Base-by-base conservation (phyloP, 441 rosid species). In the Populus hybrid region DNA sequence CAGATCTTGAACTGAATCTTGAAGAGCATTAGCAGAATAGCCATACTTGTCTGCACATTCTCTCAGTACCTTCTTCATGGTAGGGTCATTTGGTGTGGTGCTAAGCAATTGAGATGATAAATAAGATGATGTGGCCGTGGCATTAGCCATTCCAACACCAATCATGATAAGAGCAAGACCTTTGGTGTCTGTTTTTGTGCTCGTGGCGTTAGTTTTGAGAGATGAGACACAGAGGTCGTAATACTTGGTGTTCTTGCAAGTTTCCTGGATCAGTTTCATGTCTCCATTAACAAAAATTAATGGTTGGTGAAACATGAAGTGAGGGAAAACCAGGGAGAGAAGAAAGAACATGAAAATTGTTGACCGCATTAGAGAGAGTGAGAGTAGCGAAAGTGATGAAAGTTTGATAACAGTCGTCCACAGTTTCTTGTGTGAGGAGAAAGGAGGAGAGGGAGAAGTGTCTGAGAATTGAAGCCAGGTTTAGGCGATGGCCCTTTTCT, bases 41-140 rank as follows among this genome's bases (percentile, higher is more conserved):
- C 78, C 34, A 65, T 93, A 95, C 87, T 91, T 91, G 69, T 87
- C 92, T 0, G 95, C 89, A 40, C 99, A 95, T 32, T 86, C 91
- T 76, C 80, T 77, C 0, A 95, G 73, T 3, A 84, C 89, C 77
- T 78, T 90, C 83, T 79, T 89, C 30, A 81, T 38, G 6, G 36
- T 30, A 0, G 86, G 77, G 74, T 89, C 80, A n/a, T 81, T 86
- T 12, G 76, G 85, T 8, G 73, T 26, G 12, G 85, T 4, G 50
- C 83, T 42, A 18, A 78, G 42, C 34, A 80, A 34, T 40, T 79
- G 85, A 0, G 89, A 88, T 8, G 91, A 84, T 63, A 95, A 70
- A 68, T 84, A 93, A 20, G 93, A 73, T 10, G 98, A 90, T 3
- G 95, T 89, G 73, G 94, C 79, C 8, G 92, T 92, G 67, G 99